These are phyloP conservation scores for Lodderomyces jiufengensis DNA, from an alignment of 1,139 yeast species.

Conservation along the genomic window DNA sequence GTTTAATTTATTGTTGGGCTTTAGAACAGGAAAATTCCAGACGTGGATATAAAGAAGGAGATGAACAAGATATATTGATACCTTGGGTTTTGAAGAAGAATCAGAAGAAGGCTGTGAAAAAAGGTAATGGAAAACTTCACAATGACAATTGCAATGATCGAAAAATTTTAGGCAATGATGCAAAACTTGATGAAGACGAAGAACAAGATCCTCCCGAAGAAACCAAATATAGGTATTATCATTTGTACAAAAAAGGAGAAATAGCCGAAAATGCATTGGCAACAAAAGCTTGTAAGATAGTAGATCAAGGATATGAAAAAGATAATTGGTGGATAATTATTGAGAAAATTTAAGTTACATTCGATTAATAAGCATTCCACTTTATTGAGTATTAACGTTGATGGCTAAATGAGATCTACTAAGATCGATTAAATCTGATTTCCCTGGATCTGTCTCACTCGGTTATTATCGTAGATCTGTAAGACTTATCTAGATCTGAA, in stretches of 20 bases:
- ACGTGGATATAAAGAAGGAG: constrained; percentile 84
- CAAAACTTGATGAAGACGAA: constrained; percentile 9
- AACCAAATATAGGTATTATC: constrained; percentile 83
- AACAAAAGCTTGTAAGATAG: constrained; percentile 64
- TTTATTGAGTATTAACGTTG: no score
- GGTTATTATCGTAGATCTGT: no score
- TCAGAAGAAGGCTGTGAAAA: constrained; percentile 25
- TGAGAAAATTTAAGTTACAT: constrained; percentile 18
- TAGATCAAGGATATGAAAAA: constrained; percentile 78
- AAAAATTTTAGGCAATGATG: no score
- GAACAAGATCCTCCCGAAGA: constrained; percentile 21
- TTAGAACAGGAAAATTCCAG: constrained; percentile 83
- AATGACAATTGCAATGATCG: no score
- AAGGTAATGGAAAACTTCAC: no score
- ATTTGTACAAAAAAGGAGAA: constrained; percentile 80
- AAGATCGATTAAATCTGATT: no score
- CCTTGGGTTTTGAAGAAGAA: constrained; percentile 82
- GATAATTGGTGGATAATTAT: constrained; percentile 86
- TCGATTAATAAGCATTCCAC: background rate
- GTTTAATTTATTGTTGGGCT: constrained; percentile 93
- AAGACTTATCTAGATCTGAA: no score
- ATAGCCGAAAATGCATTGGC: constrained; percentile 59
- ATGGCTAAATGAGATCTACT: no score
- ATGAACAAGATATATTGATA: constrained; percentile 88
- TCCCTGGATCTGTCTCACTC: no score